Evolutionary conservation across 75 land plant genomes (phyloP).

Genomic region (Sequoia sempervirens): DNA sequence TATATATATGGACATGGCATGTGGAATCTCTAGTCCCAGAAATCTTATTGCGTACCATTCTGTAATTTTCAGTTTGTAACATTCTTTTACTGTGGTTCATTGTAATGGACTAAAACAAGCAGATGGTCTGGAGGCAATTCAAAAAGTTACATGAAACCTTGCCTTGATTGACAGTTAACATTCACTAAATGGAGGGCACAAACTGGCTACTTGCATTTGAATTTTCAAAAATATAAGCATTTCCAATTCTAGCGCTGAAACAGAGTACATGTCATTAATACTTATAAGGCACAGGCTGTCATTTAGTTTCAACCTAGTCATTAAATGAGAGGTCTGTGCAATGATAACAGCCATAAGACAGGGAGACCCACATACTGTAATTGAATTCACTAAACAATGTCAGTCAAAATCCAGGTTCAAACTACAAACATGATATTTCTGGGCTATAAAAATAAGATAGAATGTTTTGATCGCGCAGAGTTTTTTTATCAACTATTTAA

Average conservation of each 20-base stretch:
- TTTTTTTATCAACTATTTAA: too few relatives aligned
- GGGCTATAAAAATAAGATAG: too few relatives aligned
- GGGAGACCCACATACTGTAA: too few relatives aligned
- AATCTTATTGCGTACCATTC: neutral
- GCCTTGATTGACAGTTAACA: neutral
- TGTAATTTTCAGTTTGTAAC: neutral
- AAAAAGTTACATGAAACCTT: neutral
- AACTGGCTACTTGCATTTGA: neutral
- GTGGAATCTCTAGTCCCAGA: neutral
- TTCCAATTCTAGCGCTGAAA: neutral
- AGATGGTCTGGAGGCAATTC: neutral
- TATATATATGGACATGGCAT: neutral
- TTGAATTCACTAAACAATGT: too few relatives aligned
- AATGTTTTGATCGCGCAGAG: too few relatives aligned
- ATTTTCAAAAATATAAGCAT: neutral
- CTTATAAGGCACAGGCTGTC: neutral
- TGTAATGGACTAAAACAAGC: neutral
- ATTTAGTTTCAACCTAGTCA: neutral
- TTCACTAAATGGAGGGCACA: neutral
- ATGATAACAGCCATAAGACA: too few relatives aligned
- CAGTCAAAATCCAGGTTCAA: too few relatives aligned
- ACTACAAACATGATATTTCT: too few relatives aligned
- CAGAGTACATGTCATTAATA: neutral
- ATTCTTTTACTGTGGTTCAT: neutral
- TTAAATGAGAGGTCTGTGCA: too few relatives aligned